Base-by-base conservation (phyloP, 495 filamentous ascomycete species). In the Amniculicola lignicola region DNA sequence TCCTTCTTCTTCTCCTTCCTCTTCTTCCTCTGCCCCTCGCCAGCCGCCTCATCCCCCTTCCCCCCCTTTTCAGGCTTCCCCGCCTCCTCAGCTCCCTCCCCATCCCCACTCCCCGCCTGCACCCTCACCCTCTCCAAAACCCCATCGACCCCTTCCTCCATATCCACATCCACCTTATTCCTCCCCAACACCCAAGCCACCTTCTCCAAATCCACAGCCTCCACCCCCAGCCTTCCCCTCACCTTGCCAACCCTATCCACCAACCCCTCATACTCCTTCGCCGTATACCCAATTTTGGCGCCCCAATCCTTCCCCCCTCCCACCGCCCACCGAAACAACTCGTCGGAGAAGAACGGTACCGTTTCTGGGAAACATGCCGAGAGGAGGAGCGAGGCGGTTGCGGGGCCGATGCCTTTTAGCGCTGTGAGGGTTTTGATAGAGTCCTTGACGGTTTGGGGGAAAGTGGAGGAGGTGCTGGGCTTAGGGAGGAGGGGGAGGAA, bases 291-390 rank as follows among this genome's bases (percentile, higher is more conserved):
- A 61, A 86, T 73, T 59, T 72, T 69, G 57, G 74, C 58, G 40
- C 77, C 72, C 63, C 73, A 76, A 39, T 70, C 74, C 10, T 61
- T 58, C 37, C 63, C 61, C 49, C 61, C 62, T 21, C 54, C 50
- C 67, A 69, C 57, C 75, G 71, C 33, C 84, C 84, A 90, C 51
- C 82, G 74, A 65, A 80, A 90, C 18, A 81, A 72, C 70, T 90
- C 86, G 59, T 92, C 87, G 23, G 83, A 85, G 70, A 87, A 90
- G 68, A 90, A 92, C 0, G 87, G 80, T 10, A 84, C 73, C 16
- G 76, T 70, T 0, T 72, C 63, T 0, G 76, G 70, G n/a, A 83
- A 78, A 47, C 76, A 75, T 3, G 83, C 75, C 0, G 84, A 79
- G 2, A 90, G 75, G 2, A 90, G 69, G 21, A 92, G 72, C 2